Evolutionary conservation across 1,284 basidiomycete genomes (phyloP), one percentile per base, ranked within the genome.

Genomic region (Mycena citricolor): DNA sequence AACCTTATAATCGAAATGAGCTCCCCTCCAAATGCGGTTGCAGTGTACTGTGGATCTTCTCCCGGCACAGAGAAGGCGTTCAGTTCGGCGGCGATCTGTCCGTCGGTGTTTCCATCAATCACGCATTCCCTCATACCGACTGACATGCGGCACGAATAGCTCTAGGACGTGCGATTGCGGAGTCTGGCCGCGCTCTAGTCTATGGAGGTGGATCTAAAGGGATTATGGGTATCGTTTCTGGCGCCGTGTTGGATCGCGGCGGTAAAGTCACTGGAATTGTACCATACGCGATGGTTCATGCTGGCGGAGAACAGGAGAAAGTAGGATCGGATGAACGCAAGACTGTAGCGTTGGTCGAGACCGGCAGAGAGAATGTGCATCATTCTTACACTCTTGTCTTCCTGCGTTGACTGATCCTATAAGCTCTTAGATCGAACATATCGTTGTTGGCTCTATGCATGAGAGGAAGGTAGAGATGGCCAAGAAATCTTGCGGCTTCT

Each of bases 391-490:
- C n/a, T n/a, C n/a, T n/a, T n/a, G n/a, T n/a, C n/a, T n/a, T n/a
- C n/a, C n/a, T n/a, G n/a, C n/a, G n/a, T n/a, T n/a, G n/a, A n/a
- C n/a, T n/a, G n/a, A n/a, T n/a, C n/a, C n/a, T 20, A 2, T 19
- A n/a, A n/a, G n/a, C n/a, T n/a, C n/a, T n/a, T 39, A 52, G 50
- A 49, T 49, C 28, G 51, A 49, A 20, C 53, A 87, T 76, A 69
- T 90, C 40, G 65, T 94, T 2, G 90, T 94, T 2, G 71, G 81
- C 40, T 86, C 86, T 1, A 97, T 97, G 94, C 94, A 97, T 59
- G 87, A 92, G 57, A 80, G 94, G 17, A 97, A 97, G 63, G 73
- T 86, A 11, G 80, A 85, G 58, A 95, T 97, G 92, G 90, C 92
- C 0, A 76, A 75, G 51, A 72, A 86, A 16, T 78, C 79, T 0